Evolutionary conservation across 768 basidiomycete genomes (phyloP).

Genomic region (Clitopilus passeckerianus): DNA sequence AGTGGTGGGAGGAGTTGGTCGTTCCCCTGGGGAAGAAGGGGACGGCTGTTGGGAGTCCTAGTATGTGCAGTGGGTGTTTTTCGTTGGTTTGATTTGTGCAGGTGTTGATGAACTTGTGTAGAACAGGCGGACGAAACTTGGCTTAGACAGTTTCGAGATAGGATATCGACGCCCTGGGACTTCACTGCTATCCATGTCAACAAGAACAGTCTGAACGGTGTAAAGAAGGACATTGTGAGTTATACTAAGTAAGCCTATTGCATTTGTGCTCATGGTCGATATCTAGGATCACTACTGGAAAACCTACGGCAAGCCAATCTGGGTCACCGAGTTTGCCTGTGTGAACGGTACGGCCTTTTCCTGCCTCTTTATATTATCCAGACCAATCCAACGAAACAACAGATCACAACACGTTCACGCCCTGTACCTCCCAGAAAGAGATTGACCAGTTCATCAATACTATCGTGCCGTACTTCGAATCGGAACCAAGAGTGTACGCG

Average conservation of each 20-base stretch:
- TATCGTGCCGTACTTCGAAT: slow-evolving; percentile 33
- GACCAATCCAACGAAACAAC: background rate
- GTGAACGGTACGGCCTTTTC: slow-evolving; percentile 29
- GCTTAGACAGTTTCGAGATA: slow-evolving; percentile 31
- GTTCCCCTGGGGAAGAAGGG: slow-evolving; percentile 36
- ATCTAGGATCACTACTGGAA: slow-evolving; percentile 34
- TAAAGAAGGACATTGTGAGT: slow-evolving; percentile 36
- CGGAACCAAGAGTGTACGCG: slow-evolving; percentile 28
- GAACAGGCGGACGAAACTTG: slow-evolving; percentile 46
- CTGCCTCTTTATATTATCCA: background rate
- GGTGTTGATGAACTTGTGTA: slow-evolving; percentile 7
- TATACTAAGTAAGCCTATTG: background rate
- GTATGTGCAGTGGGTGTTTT: slow-evolving; percentile 41
- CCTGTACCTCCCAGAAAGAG: slow-evolving; percentile 37
- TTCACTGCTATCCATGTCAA: slow-evolving; percentile 45
- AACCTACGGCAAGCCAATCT: slow-evolving; percentile 39
- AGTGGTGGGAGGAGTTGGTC: slow-evolving; percentile 34
- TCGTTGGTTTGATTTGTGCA: background rate
- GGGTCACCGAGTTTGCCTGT: slow-evolving; percentile 46
- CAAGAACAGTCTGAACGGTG: slow-evolving; percentile 40
- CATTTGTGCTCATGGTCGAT: background rate
- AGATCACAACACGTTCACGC: slow-evolving; percentile 33
- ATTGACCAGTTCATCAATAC: slow-evolving; percentile 37
- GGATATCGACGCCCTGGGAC: slow-evolving; percentile 37
- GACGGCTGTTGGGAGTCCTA: slow-evolving; percentile 36